A percentile compares a stretch with the other conserved stretches of the same genome.
Conservation (phyloP, 805 yeast species). For the Ogataea minuta region DNA sequence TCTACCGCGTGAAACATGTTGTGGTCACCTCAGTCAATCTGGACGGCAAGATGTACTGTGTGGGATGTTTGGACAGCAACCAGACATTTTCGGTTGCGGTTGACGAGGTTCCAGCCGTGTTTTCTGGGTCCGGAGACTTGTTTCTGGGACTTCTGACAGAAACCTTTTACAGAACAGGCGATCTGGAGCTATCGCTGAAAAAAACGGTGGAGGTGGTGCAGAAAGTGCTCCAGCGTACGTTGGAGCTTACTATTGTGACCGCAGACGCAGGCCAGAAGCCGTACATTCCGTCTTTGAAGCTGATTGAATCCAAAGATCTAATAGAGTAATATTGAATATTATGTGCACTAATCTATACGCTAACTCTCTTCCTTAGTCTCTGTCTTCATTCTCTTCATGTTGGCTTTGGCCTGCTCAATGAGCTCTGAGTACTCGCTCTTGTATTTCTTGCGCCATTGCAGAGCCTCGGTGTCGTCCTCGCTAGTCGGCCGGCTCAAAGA, state of each 20-base stretch:
- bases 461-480: slow-evolving; percentile 20
- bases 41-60: slow-evolving; percentile 34
- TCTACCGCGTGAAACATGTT: slow-evolving; percentile 47
- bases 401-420: slow-evolving; percentile 26
- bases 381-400: slow-evolving; percentile 3
- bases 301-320: slow-evolving; percentile 41
- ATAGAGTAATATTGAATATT: slow-evolving; percentile 4
- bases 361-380: background rate
- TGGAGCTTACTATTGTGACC: slow-evolving; percentile 22
- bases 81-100: slow-evolving; percentile 39
- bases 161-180: slow-evolving; percentile 35
- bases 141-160: slow-evolving; percentile 63
- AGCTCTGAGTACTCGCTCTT: slow-evolving; percentile 25
- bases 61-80: slow-evolving; percentile 38
- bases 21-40: slow-evolving; percentile 56
- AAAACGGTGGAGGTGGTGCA: slow-evolving; percentile 41
- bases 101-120: slow-evolving; percentile 52
- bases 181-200: slow-evolving; percentile 36
- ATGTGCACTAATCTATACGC: background rate
- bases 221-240: slow-evolving; percentile 41
- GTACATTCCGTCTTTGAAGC: slow-evolving; percentile 42
- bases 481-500: slow-evolving; percentile 15
- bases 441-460: slow-evolving; percentile 26
- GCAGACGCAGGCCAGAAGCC: slow-evolving; percentile 15
- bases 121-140: slow-evolving; percentile 75